Evolutionary conservation across 2,329 filamentous ascomycete genomes (phyloP), one percentile per base, ranked within the genome.

Genomic region (Phialophora verrucosa): DNA sequence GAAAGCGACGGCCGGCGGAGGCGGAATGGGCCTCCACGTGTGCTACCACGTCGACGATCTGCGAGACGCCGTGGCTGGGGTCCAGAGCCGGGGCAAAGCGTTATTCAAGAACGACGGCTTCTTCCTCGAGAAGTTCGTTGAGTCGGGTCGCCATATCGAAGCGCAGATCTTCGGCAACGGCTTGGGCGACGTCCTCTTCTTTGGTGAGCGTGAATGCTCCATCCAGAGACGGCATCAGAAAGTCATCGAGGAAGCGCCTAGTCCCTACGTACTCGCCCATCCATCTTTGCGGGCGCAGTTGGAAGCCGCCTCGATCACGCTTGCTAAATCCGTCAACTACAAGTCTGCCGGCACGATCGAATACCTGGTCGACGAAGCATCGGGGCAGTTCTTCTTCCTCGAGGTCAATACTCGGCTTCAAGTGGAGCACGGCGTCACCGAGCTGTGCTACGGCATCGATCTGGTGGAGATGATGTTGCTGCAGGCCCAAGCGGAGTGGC

Each of bases 271-370:
- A 0, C 77, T 79, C 56, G 78, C 73, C 42, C 77, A 83, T 60
- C 75, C 76, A 82, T 86, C 76, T 84, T 88, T 87, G 83, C 89
- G 73, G 77, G 86, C 80, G 84, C 87, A 76, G 85, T 86, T 87
- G 12, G 77, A 80, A 1, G 87, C 88, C 3, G 84, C 90, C 14
- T 91, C 92, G 2, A 90, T 96, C 4, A 86, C 87, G n/a, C 78
- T 87, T 20, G 84, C 84, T 0, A 80, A 82, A 68, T 82, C 80
- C 0, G 80, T 85, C 62, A 78, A 80, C 3, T 96, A 97, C 73
- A 90, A 90, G n/a, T 91, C 90, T 7, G 93, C 92, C 10, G 93
- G 93, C 1, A 97, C 93, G 0, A 90, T 97, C 20, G 93, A 97
- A 78, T 96, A 93, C 75, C 90, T 97, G 50, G 89, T 96, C 5